Percentiles rank a stretch among this genome's conserved stretches.
Evolutionary conservation across 805 yeast genomes (phyloP).

Genomic region (Metschnikowia sp.): DNA sequence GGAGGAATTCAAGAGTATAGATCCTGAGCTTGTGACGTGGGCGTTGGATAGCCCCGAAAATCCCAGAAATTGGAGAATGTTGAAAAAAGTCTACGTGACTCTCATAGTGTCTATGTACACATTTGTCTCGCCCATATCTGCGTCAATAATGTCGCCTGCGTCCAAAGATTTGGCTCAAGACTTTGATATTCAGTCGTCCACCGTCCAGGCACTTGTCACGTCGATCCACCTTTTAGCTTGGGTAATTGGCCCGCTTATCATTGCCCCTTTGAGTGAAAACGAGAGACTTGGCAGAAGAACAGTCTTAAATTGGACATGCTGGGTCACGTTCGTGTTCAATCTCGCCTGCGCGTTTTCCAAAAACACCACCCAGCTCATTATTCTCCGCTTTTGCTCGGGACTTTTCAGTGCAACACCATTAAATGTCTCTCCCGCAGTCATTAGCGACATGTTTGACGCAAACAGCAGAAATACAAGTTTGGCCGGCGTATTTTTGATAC

Average conservation of each 20-base stretch:
- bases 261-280: slow-evolving; percentile 39
- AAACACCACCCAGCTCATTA: slow-evolving; percentile 30
- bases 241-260: slow-evolving; percentile 39
- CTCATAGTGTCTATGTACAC: slow-evolving; percentile 34
- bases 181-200: slow-evolving; percentile 24
- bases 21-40: slow-evolving; percentile 40
- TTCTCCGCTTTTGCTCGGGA: slow-evolving; percentile 35
- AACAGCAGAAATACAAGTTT: slow-evolving; percentile 30
- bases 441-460: slow-evolving; percentile 36
- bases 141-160: slow-evolving; percentile 40
- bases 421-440: slow-evolving; percentile 38
- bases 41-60: slow-evolving; percentile 29
- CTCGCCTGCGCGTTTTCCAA: slow-evolving; percentile 36
- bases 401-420: slow-evolving; percentile 37
- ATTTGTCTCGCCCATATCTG: slow-evolving; percentile 39
- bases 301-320: slow-evolving; percentile 31
- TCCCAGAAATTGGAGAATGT: slow-evolving; percentile 33
- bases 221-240: slow-evolving; percentile 38
- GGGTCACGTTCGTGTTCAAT: slow-evolving; percentile 34
- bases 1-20: slow-evolving; percentile 28
- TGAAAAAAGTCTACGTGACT: slow-evolving; percentile 22
- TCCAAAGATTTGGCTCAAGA: slow-evolving; percentile 26
- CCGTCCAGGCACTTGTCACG: slow-evolving; percentile 30
- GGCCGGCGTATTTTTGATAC: slow-evolving; percentile 37
- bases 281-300: slow-evolving; percentile 35